Conservation (phyloP, 768 basidiomycete species). For the Amanita brunnescens region DNA sequence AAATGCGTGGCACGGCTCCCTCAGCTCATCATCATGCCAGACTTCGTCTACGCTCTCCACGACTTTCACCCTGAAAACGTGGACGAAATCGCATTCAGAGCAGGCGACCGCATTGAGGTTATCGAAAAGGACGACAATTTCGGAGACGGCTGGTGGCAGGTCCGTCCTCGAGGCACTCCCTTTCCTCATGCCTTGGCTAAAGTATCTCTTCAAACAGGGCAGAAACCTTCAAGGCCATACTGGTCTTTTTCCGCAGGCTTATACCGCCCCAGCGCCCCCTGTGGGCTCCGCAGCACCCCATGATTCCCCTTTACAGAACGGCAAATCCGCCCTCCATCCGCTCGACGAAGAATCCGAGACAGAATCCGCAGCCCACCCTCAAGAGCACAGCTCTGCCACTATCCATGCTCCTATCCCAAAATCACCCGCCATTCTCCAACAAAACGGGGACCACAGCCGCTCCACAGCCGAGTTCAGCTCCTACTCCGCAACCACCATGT, state of each 20-base stretch:
- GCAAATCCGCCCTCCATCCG: conserved; percentile 28
- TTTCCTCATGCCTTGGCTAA: neutral
- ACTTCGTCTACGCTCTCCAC: conserved; percentile 84
- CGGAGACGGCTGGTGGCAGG: conserved; percentile 92
- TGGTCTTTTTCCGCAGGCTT: conserved; percentile 90
- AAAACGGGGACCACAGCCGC: conserved; percentile 18
- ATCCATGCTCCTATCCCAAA: conserved; percentile 30
- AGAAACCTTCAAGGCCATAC: conserved; percentile 71
- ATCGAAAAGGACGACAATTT: conserved; percentile 91
- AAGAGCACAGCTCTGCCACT: conserved; percentile 4
- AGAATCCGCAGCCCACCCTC: conserved; percentile 20
- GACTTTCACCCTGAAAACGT: conserved; percentile 88
- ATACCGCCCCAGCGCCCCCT: conserved; percentile 54
- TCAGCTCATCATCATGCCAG: conserved; percentile 39
- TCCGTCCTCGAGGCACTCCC: conserved; percentile 18
- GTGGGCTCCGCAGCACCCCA: conserved; percentile 16
- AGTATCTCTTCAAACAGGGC: conserved; percentile 33
- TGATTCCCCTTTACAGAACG: conserved; percentile 10
- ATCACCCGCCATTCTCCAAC: conserved; percentile 23
- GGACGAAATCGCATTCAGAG: conserved; percentile 82
- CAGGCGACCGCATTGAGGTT: conserved; percentile 83
- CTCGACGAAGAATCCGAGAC: conserved; percentile 40
- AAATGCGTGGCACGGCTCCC: neutral
- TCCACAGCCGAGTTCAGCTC: neutral
- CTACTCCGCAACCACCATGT: neutral